Evolutionary conservation across 192 early-diverging fungal species (phyloP).

Genomic region (Glomus cerebriforme): DNA sequence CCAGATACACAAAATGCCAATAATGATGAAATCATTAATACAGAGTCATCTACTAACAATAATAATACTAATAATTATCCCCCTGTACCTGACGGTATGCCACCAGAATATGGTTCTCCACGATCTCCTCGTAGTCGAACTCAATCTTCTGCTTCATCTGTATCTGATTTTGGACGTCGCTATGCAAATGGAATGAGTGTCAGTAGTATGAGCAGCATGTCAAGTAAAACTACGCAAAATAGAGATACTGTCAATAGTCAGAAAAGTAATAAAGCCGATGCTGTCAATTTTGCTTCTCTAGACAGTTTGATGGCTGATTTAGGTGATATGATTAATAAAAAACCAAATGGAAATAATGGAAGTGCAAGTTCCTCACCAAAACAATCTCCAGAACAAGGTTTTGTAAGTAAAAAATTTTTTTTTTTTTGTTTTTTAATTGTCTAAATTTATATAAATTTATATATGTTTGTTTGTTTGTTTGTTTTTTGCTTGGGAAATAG

Average conservation of each 20-base stretch:
- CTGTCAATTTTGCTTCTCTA: slow-evolving; percentile 60
- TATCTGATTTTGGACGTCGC: slow-evolving; percentile 26
- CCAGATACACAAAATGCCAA: slow-evolving; percentile 17
- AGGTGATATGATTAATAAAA: slow-evolving; percentile 54
- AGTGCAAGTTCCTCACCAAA: neutral
- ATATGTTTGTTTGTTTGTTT: too few relatives aligned
- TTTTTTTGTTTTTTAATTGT: too few relatives aligned
- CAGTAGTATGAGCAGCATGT: slow-evolving; percentile 29
- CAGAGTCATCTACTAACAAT: neutral
- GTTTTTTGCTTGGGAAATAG: neutral
- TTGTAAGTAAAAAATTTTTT: slow-evolving; percentile 19
- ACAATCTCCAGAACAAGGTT: neutral
- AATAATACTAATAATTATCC: slow-evolving; percentile 18
- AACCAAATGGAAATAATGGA: slow-evolving; percentile 6
- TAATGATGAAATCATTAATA: neutral
- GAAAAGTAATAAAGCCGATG: slow-evolving; percentile 20
- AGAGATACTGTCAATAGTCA: slow-evolving; percentile 28
- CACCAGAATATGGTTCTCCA: slow-evolving; percentile 19
- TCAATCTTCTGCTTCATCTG: slow-evolving; percentile 28
- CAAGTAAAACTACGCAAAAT: slow-evolving; percentile 16
- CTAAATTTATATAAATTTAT: too few relatives aligned
- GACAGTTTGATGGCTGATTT: slow-evolving; percentile 80
- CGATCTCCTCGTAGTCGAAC: slow-evolving; percentile 25
- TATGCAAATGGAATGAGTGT: slow-evolving; percentile 33
- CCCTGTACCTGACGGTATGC: slow-evolving; percentile 9